These are phyloP conservation scores for Diaporthe citriasiana DNA, from an alignment of 2,329 filamentous ascomycete species.

Conservation along the genomic window DNA sequence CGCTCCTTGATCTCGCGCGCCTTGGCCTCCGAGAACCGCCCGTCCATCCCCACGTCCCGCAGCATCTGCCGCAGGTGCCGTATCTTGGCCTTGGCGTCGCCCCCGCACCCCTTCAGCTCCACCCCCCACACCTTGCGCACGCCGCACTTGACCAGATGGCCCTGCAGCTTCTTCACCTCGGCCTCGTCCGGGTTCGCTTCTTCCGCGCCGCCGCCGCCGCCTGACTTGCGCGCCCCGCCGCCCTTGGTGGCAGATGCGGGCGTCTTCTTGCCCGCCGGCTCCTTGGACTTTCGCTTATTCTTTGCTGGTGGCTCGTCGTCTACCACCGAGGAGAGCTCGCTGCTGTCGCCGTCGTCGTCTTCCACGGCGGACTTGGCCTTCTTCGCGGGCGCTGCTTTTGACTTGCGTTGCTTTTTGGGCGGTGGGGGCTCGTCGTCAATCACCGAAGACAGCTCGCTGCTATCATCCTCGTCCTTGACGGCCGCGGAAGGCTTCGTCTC, in stretches of 20 bases:
- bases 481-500: neutral
- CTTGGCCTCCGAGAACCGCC: slow-evolving; percentile 87
- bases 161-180: slow-evolving; percentile 90
- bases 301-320: slow-evolving; percentile 82
- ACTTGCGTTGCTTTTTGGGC: slow-evolving; percentile 59
- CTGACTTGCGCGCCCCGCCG: slow-evolving; percentile 43
- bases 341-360: slow-evolving; percentile 61
- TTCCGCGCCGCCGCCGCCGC: slow-evolving; percentile 50
- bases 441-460: slow-evolving; percentile 75
- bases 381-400: slow-evolving; percentile 32
- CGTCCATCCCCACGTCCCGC: slow-evolving; percentile 86
- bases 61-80: slow-evolving; percentile 84
- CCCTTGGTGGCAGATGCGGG: slow-evolving; percentile 61
- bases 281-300: slow-evolving; percentile 66
- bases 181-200: slow-evolving; percentile 73
- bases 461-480: slow-evolving; percentile 47
- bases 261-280: slow-evolving; percentile 56
- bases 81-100: slow-evolving; percentile 84
- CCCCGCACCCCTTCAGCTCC: slow-evolving; percentile 81
- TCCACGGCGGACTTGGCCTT: slow-evolving; percentile 44
- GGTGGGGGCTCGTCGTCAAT: slow-evolving; percentile 79
- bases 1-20: slow-evolving; percentile 89
- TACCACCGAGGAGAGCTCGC: slow-evolving; percentile 81
- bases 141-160: slow-evolving; percentile 89
- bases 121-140: slow-evolving; percentile 92